phyloP scores from a whole-genome alignment of 225 moss, liverwort and hornwort genomes.

The Polytrichum commune region DNA sequence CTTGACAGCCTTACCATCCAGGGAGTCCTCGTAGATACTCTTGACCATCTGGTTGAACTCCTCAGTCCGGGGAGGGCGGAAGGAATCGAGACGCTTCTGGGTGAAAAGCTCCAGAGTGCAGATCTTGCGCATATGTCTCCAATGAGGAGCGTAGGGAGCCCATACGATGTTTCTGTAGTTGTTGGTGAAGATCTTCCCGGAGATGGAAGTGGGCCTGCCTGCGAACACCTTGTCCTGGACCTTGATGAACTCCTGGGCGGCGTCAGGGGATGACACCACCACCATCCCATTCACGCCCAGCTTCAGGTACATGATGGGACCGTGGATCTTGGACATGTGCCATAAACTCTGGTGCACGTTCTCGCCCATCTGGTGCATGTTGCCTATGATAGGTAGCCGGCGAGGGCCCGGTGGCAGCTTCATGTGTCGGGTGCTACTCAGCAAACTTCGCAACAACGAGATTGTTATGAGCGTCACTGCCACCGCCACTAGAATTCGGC shows the following conservation, averaged over 20 bases:
- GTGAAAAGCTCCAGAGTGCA: slow-evolving; percentile 50
- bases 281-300: slow-evolving; percentile 26
- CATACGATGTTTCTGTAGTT: slow-evolving; percentile 20
- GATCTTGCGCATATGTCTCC: slow-evolving; percentile 56
- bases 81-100: slow-evolving; percentile 26
- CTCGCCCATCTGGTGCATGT: slow-evolving; percentile 24
- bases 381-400: slow-evolving; percentile 32
- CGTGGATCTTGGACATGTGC: slow-evolving; percentile 27
- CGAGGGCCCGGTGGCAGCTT: slow-evolving; percentile 45
- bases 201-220: slow-evolving; percentile 15
- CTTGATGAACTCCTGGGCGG: slow-evolving; percentile 44
- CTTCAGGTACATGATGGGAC: slow-evolving; percentile 37
- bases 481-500: not conserved
- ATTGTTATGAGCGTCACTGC: not conserved
- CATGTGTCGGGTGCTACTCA: not conserved
- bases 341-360: slow-evolving; percentile 18
- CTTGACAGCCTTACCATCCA: slow-evolving; percentile 22
- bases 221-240: slow-evolving; percentile 45
- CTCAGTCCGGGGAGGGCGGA: slow-evolving; percentile 6
- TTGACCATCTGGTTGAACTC: slow-evolving; percentile 27
- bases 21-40: slow-evolving; percentile 21
- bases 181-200: slow-evolving; percentile 10
- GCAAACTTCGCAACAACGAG: not conserved
- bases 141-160: slow-evolving; percentile 29
- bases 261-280: slow-evolving; percentile 36